These are phyloP conservation scores for Cladobotryum mycophilum DNA, from an alignment of 2,329 filamentous ascomycete genomes.

Conservation along the genomic window DNA sequence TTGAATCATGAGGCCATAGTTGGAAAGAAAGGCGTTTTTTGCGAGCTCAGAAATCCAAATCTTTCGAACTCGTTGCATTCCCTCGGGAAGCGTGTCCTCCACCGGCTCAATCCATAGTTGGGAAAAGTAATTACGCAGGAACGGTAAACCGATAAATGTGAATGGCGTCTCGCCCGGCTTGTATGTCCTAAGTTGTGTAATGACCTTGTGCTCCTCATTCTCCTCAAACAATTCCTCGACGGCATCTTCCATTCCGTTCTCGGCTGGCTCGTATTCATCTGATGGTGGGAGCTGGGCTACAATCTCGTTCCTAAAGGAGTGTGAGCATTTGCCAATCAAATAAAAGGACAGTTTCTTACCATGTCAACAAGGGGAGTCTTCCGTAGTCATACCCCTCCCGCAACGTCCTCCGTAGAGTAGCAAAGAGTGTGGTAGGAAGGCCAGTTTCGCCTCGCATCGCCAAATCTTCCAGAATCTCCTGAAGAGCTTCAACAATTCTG, in stretches of 20 bases:
- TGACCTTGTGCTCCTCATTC: conserved; percentile 21
- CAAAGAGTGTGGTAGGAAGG: conserved; percentile 22
- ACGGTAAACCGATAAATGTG: conserved; percentile 21
- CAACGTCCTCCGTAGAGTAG: conserved; percentile 21
- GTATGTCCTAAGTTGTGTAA: conserved; percentile 25
- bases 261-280: conserved; percentile 6
- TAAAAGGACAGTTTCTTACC: conserved; percentile 20
- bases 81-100: conserved; percentile 17
- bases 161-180: conserved; percentile 18
- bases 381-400: conserved; percentile 20
- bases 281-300: conserved; percentile 6
- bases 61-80: conserved; percentile 19
- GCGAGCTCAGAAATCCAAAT: conserved; percentile 28
- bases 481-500: conserved; percentile 17
- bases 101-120: conserved; percentile 27
- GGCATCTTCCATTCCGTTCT: conserved; percentile 21
- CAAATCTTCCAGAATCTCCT: conserved; percentile 13
- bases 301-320: conserved; percentile 22
- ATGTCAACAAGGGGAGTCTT: conserved; percentile 26
- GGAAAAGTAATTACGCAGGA: conserved; percentile 23
- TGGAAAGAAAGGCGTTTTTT: conserved; percentile 29
- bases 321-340: conserved; percentile 4
- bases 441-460: conserved; percentile 15
- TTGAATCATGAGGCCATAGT: conserved; percentile 30
- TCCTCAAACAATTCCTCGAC: conserved; percentile 23